Evolutionary conservation across 352 stramenopile species (phyloP).

Genomic region (Albugo laibachii): DNA sequence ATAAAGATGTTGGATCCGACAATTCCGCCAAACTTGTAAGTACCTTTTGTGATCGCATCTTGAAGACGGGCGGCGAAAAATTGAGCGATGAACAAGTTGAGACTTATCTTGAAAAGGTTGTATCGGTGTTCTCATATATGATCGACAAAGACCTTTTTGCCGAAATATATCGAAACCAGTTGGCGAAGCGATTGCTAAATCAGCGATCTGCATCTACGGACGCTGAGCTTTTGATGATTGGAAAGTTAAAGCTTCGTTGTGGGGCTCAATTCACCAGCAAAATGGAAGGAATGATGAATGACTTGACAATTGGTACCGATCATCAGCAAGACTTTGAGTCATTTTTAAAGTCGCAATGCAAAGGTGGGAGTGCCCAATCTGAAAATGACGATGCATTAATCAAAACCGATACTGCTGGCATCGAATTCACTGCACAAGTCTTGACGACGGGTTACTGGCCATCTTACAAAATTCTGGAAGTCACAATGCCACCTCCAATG

Average conservation of each 20-base stretch:
- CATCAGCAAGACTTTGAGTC: constrained; percentile 93
- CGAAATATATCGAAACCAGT: constrained; percentile 97
- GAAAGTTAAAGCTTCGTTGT: constrained; percentile 97
- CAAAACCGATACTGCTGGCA: constrained; percentile 14
- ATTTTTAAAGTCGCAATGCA: constrained; percentile 75
- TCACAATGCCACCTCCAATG: constrained; percentile 87
- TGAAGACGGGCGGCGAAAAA: constrained; percentile 97
- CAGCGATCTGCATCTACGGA: constrained; percentile 95
- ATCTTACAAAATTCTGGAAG: constrained; percentile 92
- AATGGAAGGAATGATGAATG: constrained; percentile 99
- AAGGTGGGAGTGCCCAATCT: constrained; percentile 14
- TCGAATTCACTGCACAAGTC: constrained; percentile 95
- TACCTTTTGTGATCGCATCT: constrained; percentile 97
- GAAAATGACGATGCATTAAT: too few relatives aligned
- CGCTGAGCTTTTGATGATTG: constrained; percentile 97
- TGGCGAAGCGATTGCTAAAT: constrained; percentile 96
- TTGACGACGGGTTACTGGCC: constrained; percentile 98
- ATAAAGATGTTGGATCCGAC: constrained; percentile 94
- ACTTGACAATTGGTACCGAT: constrained; percentile 93
- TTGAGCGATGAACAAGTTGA: constrained; percentile 94
- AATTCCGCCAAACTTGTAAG: constrained; percentile 98
- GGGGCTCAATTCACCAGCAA: constrained; percentile 98
- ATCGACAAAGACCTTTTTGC: constrained; percentile 99
- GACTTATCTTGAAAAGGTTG: constrained; percentile 92
- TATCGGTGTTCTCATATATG: constrained; percentile 98